These are phyloP conservation scores for Boechera stricta DNA, from an alignment of 345 rosid species.

Conservation along the genomic window DNA sequence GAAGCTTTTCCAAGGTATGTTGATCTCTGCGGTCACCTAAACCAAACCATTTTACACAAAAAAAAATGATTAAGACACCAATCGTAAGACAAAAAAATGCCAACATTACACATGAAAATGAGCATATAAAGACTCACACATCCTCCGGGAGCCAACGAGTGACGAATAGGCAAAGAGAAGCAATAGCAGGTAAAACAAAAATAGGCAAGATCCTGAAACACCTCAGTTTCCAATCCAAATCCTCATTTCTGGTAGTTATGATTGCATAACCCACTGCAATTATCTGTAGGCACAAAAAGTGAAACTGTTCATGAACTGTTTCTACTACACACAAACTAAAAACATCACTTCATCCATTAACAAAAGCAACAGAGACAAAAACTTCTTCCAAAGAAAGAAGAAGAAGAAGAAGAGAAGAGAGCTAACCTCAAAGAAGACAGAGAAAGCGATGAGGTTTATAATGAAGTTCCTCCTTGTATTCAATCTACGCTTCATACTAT, in stretches of 20 bases:
- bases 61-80: neutral
- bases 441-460: slow-evolving; percentile 67
- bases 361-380: slow-evolving; percentile 1
- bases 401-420: neutral
- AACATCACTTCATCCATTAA: neutral
- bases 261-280: slow-evolving; percentile 77
- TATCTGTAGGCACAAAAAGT: slow-evolving; percentile 43
- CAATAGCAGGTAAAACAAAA: slow-evolving; percentile 70
- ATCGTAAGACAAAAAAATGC: neutral
- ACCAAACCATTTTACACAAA: slow-evolving; percentile 30
- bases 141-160: slow-evolving; percentile 57
- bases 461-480: slow-evolving; percentile 60
- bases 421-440: slow-evolving; percentile 72
- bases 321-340: neutral
- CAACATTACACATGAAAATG: neutral
- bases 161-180: slow-evolving; percentile 55
- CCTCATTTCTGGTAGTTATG: slow-evolving; percentile 65
- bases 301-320: neutral
- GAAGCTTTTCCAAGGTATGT: slow-evolving; percentile 73
- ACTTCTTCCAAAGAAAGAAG: neutral
- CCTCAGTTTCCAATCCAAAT: slow-evolving; percentile 73
- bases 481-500: slow-evolving; percentile 65
- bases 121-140: slow-evolving; percentile 57
- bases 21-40: slow-evolving; percentile 89
- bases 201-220: slow-evolving; percentile 69